Percentiles rank a stretch among this genome's conserved stretches.
Conservation (phyloP, 139 green algal species). For the Chlorella sp. region DNA sequence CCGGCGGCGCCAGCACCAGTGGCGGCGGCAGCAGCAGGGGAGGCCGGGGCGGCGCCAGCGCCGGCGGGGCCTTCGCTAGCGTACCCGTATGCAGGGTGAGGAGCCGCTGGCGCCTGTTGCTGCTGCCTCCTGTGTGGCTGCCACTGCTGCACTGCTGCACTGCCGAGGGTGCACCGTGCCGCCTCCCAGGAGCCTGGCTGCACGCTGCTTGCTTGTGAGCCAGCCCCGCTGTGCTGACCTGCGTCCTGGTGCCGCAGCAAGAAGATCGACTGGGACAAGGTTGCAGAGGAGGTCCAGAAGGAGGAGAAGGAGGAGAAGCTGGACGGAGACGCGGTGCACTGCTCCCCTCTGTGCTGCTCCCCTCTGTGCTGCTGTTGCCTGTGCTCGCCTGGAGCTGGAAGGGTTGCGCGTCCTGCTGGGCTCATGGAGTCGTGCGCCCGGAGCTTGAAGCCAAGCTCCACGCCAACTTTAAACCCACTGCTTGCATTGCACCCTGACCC, state of each 20-base stretch:
- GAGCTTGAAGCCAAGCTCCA: too few species aligned
- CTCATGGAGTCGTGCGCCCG: too few species aligned
- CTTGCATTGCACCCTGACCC: conserved; percentile 54
- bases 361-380: too few species aligned
- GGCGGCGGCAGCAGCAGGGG: neutral
- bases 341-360: too few species aligned
- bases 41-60: neutral
- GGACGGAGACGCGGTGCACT: conserved; percentile 82
- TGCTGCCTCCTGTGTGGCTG: neutral
- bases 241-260: conserved; percentile 5
- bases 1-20: neutral
- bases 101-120: neutral
- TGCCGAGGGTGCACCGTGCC: too few species aligned
- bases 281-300: conserved; percentile 72
- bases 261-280: conserved; percentile 75
- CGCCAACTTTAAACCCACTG: too few species aligned
- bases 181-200: too few species aligned
- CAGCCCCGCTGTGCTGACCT: neutral
- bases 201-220: neutral
- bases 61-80: neutral
- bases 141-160: neutral
- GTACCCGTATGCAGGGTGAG: conserved; percentile 32
- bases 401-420: too few species aligned
- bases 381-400: too few species aligned
- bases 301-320: conserved; percentile 89